These are phyloP conservation scores for Metahyphopichia silvanorum DNA, from an alignment of 805 yeast genomes.

Conservation along the genomic window DNA sequence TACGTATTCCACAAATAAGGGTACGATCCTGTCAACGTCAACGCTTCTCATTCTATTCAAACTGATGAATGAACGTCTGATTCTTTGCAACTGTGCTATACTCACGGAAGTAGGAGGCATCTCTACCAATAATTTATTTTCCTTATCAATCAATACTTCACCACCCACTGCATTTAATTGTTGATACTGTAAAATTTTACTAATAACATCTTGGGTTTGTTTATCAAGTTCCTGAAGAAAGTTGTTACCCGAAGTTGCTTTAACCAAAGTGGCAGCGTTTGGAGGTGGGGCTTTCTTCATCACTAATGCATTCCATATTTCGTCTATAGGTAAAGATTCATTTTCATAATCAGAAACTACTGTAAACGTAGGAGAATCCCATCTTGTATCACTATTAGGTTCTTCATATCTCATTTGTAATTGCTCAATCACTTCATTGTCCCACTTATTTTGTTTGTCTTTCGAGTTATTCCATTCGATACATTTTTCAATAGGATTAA, in stretches of 20 bases:
- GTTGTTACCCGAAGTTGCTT: slow-evolving; percentile 73
- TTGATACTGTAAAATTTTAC: slow-evolving; percentile 60
- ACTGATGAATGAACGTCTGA: slow-evolving; percentile 78
- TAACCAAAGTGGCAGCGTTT: slow-evolving; percentile 78
- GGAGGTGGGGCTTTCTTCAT: slow-evolving; percentile 67
- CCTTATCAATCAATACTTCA: slow-evolving; percentile 42
- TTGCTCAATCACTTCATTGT: slow-evolving; percentile 58
- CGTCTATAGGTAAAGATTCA: slow-evolving; percentile 55
- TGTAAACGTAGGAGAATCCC: slow-evolving; percentile 92
- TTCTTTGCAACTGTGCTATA: slow-evolving; percentile 76
- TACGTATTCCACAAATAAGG: slow-evolving; percentile 76
- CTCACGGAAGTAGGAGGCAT: slow-evolving; percentile 64
- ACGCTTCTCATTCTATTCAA: slow-evolving; percentile 77
- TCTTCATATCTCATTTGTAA: slow-evolving; percentile 88
- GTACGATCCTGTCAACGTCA: slow-evolving; percentile 63
- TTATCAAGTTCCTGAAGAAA: slow-evolving; percentile 77
- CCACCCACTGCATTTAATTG: slow-evolving; percentile 50
- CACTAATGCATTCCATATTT: slow-evolving; percentile 61
- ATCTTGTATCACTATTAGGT: slow-evolving; percentile 78
- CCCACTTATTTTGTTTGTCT: slow-evolving; percentile 52
- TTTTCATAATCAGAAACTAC: slow-evolving; percentile 52
- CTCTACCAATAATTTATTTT: slow-evolving; percentile 47
- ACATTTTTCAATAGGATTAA: slow-evolving; percentile 64
- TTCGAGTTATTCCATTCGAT: slow-evolving; percentile 53
- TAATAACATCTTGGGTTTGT: slow-evolving; percentile 62